These are phyloP conservation scores for Chlorella sp. DNA, from an alignment of 139 green algal species.

Conservation along the genomic window DNA sequence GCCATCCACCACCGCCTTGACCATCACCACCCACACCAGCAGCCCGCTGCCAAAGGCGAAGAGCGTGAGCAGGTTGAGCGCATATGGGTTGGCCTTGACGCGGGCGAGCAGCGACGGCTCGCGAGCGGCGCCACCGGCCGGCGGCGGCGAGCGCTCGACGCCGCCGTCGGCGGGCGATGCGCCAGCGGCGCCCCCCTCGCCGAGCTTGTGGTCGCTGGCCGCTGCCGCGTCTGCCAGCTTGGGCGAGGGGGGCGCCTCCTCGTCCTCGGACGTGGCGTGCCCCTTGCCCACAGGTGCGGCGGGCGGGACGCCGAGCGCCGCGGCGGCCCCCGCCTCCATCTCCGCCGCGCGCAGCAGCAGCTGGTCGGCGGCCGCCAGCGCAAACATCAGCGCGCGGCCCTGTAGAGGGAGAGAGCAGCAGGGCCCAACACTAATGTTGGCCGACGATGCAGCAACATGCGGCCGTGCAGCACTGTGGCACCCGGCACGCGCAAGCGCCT, in stretches of 20 bases:
- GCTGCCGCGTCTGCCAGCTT: neutral
- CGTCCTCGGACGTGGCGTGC: neutral
- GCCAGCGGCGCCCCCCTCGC: too few species aligned
- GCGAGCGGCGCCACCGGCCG: too few species aligned
- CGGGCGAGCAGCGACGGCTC: neutral
- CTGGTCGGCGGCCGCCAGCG: neutral
- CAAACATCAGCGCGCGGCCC: constrained; percentile 1
- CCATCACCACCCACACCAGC: neutral
- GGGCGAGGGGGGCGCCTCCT: too few species aligned
- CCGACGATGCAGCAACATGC: too few species aligned
- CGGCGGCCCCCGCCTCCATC: neutral
- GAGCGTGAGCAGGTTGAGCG: neutral
- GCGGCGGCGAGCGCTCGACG: too few species aligned
- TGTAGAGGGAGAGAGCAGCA: too few species aligned
- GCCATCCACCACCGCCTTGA: neutral
- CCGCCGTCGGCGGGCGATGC: too few species aligned
- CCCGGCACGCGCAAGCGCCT: too few species aligned
- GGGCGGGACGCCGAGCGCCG: neutral
- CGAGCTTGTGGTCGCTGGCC: neutral
- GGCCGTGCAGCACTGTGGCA: too few species aligned
- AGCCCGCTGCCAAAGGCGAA: neutral
- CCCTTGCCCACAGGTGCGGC: neutral
- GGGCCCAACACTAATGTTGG: too few species aligned
- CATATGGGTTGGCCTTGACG: constrained; percentile 7
- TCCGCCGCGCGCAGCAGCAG: neutral